Conservation (phyloP, 1,284 basidiomycete species). For the Volvariella volvacea region DNA sequence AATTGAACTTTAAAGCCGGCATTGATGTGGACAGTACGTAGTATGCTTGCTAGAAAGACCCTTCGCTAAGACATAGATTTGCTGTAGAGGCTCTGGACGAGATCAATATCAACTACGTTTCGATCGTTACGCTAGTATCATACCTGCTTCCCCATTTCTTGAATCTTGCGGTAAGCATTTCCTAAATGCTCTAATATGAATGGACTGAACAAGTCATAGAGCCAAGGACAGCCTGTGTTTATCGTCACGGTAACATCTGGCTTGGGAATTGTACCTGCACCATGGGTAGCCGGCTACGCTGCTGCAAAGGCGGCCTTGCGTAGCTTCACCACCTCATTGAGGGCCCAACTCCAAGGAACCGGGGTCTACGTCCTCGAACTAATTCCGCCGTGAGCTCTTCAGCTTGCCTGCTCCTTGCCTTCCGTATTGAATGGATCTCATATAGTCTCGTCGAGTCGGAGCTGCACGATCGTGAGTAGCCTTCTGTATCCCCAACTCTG, state of each 20-base stretch:
- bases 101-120: conserved; percentile 50
- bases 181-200: background rate
- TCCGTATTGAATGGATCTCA: conserved; percentile 1
- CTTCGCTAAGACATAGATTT: background rate
- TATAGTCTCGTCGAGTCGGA: conserved; percentile 56
- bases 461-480: conserved; percentile 48
- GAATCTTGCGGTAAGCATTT: conserved; percentile 37
- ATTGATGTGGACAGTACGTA: conserved; percentile 40
- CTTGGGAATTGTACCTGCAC: conserved; percentile 39
- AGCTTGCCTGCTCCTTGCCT: background rate
- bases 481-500: background rate
- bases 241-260: conserved; percentile 49
- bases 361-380: conserved; percentile 54
- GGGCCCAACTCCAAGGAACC: conserved; percentile 40
- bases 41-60: background rate
- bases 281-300: conserved; percentile 42
- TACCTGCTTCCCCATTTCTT: conserved; percentile 53
- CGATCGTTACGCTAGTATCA: conserved; percentile 41
- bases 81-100: conserved; percentile 40
- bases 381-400: conserved; percentile 47
- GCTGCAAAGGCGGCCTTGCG: conserved; percentile 62
- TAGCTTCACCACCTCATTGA: conserved; percentile 45
- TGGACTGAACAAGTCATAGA: conserved; percentile 9
- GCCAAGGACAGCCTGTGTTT: conserved; percentile 37
- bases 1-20: conserved; percentile 41